Conservation (phyloP, 176 grass and related monocot genomes). For the Tuctoria greenei region DNA sequence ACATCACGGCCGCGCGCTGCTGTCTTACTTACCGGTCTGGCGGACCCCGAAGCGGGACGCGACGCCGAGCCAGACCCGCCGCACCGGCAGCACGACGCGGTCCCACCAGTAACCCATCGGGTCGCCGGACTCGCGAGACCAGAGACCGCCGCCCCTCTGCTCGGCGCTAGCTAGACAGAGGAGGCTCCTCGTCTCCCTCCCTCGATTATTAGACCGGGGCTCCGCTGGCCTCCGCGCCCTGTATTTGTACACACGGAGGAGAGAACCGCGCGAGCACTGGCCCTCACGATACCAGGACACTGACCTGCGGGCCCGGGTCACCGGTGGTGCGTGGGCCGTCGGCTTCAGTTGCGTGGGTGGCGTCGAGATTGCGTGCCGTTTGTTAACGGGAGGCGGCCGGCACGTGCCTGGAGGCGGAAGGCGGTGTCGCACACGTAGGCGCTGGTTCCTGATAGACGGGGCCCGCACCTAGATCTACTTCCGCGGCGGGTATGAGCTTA, state of each 20-base stretch:
- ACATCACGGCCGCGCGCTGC: neutral
- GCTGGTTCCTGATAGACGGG: slow-evolving; percentile 29
- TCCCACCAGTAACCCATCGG: slow-evolving; percentile 72
- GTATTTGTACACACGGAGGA: slow-evolving; percentile 31
- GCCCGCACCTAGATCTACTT: neutral
- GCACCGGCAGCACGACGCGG: slow-evolving; percentile 65
- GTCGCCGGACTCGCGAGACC: neutral
- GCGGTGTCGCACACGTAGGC: slow-evolving; percentile 35
- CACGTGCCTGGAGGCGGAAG: slow-evolving; percentile 30
- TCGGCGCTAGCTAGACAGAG: neutral
- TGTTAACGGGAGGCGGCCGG: slow-evolving; percentile 8
- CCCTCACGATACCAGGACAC: accelerated
- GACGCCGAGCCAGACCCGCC: slow-evolving; percentile 76
- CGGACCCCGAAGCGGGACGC: slow-evolving; percentile 77
- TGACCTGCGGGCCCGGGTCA: neutral
- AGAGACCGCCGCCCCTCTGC: neutral
- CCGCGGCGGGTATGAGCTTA: slow-evolving; percentile 21
- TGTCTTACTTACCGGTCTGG: slow-evolving; percentile 56
- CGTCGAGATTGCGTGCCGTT: neutral
- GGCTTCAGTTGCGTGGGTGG: neutral
- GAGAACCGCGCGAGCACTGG: neutral
- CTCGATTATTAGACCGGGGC: slow-evolving; percentile 19
- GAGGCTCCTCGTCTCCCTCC: neutral
- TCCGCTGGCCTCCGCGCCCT: neutral
- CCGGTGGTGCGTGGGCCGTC: neutral